phyloP scores from a whole-genome alignment of 495 filamentous ascomycete genomes.

The Baudoinia panamericana region DNA sequence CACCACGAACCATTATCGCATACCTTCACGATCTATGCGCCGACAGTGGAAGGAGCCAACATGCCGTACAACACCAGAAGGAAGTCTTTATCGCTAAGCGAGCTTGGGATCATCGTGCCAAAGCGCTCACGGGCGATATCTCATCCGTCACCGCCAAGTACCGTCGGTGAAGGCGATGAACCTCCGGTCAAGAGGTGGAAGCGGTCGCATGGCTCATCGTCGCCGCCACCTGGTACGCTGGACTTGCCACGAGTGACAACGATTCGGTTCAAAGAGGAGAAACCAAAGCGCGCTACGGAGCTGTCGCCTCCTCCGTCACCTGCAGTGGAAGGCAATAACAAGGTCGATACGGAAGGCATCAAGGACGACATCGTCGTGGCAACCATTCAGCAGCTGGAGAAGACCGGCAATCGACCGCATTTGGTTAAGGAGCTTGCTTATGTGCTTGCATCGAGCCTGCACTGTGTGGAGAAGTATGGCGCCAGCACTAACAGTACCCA shows the following conservation, averaged over 20 bases:
- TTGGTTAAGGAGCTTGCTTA: slow-evolving; percentile 87
- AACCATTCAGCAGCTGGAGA: slow-evolving; percentile 81
- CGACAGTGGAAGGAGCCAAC: not conserved
- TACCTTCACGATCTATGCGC: not conserved
- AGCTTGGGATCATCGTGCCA: slow-evolving; percentile 84
- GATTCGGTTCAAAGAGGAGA: slow-evolving; percentile 32
- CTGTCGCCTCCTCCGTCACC: slow-evolving; percentile 85
- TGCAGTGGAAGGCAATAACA: slow-evolving; percentile 35
- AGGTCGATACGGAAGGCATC: slow-evolving; percentile 78
- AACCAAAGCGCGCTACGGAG: slow-evolving; percentile 41
- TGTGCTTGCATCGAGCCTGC: slow-evolving; percentile 59
- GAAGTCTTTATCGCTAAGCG: slow-evolving; percentile 88
- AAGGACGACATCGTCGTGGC: slow-evolving; percentile 90
- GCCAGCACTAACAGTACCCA: not conserved
- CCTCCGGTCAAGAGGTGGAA: slow-evolving; percentile 77
- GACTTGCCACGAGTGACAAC: slow-evolving; percentile 34
- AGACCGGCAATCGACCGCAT: slow-evolving; percentile 84
- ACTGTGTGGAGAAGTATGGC: slow-evolving; percentile 81
- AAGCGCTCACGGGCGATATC: slow-evolving; percentile 47
- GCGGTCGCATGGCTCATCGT: slow-evolving; percentile 51
- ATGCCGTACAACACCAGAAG: slow-evolving; percentile 98
- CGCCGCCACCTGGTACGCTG: slow-evolving; percentile 25
- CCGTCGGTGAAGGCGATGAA: slow-evolving; percentile 38
- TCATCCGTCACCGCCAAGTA: slow-evolving; percentile 50
- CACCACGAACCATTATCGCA: no score